Conservation (phyloP, 2,329 filamentous ascomycete genomes). For the Cladobotryum protrusum region DNA sequence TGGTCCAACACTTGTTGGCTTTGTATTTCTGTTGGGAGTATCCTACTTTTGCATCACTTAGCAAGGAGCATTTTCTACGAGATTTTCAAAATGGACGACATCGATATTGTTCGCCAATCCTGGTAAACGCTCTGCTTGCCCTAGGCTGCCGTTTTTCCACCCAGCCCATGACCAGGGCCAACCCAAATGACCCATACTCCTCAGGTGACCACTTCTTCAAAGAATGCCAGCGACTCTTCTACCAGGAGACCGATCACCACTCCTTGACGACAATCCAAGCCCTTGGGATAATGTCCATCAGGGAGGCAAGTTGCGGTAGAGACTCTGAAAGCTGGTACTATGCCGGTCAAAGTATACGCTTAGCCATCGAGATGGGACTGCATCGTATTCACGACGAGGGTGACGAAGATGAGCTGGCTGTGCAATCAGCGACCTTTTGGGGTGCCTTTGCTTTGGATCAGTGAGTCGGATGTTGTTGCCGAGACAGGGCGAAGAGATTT, state of each 20-base stretch:
- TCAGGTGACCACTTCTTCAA: conserved; percentile 71
- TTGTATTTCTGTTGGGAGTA: conserved; percentile 74
- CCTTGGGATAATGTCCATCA: conserved; percentile 67
- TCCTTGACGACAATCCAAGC: conserved; percentile 67
- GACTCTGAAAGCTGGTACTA: conserved; percentile 70
- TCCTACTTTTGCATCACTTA: conserved; percentile 66
- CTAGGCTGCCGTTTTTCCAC: conserved; percentile 64
- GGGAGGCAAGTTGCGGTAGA: conserved; percentile 65
- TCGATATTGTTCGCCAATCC: conserved; percentile 61
- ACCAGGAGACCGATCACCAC: conserved; percentile 52
- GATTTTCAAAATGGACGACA: conserved; percentile 56
- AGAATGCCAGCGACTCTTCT: conserved; percentile 57
- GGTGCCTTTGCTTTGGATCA: conserved; percentile 58
- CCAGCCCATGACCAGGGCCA: conserved; percentile 55
- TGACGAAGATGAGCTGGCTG: conserved; percentile 51
- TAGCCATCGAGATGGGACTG: conserved; percentile 66
- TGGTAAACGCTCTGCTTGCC: conserved; percentile 60
- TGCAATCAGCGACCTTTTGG: conserved; percentile 56
- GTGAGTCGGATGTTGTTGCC: conserved; percentile 34
- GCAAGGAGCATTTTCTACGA: conserved; percentile 62
- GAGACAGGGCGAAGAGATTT: not conserved
- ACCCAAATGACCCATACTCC: conserved; percentile 54
- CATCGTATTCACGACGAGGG: conserved; percentile 47
- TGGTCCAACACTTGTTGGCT: conserved; percentile 58
- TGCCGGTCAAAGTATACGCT: conserved; percentile 63